Evolutionary conservation across 2,329 filamentous ascomycete genomes (phyloP).

Genomic region (Coniochaeta sp.): DNA sequence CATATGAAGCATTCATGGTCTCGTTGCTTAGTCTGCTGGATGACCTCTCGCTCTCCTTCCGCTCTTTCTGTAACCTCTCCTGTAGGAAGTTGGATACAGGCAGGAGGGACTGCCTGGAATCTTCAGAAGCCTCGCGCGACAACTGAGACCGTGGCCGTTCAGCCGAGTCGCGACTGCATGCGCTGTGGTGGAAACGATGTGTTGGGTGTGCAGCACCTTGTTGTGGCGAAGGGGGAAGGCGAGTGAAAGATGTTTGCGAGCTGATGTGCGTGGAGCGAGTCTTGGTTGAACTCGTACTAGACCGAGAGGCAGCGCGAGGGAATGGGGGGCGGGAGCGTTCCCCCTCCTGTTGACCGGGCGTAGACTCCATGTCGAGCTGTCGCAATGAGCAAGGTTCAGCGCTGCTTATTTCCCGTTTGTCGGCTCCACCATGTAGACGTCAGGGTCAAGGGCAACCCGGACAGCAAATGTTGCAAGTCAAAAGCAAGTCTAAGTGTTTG

Average conservation of each 20-base stretch:
- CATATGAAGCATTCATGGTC: conserved; percentile 28
- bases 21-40: conserved; percentile 29
- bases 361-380: conserved; percentile 12
- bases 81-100: conserved; percentile 46
- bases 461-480: not conserved
- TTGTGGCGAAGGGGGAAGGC: conserved; percentile 28
- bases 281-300: conserved; percentile 35
- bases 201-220: conserved; percentile 24
- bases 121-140: conserved; percentile 34
- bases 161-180: conserved; percentile 24
- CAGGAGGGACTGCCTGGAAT: conserved; percentile 29
- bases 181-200: conserved; percentile 33
- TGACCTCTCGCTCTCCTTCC: conserved; percentile 41
- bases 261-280: conserved; percentile 33
- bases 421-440: conserved; percentile 7
- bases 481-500: not conserved
- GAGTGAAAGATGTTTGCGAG: conserved; percentile 34
- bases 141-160: conserved; percentile 31
- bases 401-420: conserved; percentile 3
- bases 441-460: not conserved
- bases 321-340: conserved; percentile 17
- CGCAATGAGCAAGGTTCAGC: conserved; percentile 6
- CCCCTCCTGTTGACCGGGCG: conserved; percentile 5
- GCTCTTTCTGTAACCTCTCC: conserved; percentile 46
- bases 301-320: conserved; percentile 37